Evolutionary conservation across 202 grass and related monocot species (phyloP), one percentile per base, ranked within the genome.

Genomic region (Digitaria exilis): DNA sequence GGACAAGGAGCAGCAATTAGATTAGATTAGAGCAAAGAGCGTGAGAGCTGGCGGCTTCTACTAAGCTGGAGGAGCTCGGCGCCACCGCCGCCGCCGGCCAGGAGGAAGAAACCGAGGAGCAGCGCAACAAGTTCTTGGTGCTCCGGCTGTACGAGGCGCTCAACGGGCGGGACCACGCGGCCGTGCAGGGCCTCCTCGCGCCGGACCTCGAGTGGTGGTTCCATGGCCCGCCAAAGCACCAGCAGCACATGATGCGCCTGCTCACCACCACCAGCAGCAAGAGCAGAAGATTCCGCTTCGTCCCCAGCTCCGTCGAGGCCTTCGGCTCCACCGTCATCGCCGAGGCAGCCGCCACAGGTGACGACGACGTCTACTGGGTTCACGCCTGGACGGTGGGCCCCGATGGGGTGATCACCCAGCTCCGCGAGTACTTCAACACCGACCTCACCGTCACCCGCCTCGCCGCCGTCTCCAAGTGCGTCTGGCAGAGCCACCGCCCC

Each of bases 201-300:
- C 84, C 92, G 0, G 95, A 98, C 83, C 84, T 98, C 48, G 95
- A 98, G 87, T 98, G 95, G 95, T 98, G 95, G 95, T 98, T 95
- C 88, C 95, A 98, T 93, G 95, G 95, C 67, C 95, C 95, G 24
- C 92, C 88, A 15, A 69, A 80, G 72, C 88, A 79, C 85, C 95
- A 98, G 90, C 95, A 98, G 90, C 90, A 98, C 80, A 93, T 98
- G 92, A 98, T 95, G 92, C 90, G 84, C 86, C 39, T 91, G 59
- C 92, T 98, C 67, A 93, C 92, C n/a, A n/a, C n/a, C n/a, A n/a
- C n/a, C n/a, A n/a, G n/a, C n/a, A n/a, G n/a, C n/a, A n/a, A n/a
- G n/a, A n/a, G n/a, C n/a, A n/a, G n/a, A n/a, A n/a, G n/a, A n/a
- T 91, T 91, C 82, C 54, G 35, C 64, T 98, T 98, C 80, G 14